A percentile compares a stretch with the other conserved stretches of the same genome.
Evolutionary conservation across 2,329 filamentous ascomycete species (phyloP).

Genomic region (Penicillium sp.): DNA sequence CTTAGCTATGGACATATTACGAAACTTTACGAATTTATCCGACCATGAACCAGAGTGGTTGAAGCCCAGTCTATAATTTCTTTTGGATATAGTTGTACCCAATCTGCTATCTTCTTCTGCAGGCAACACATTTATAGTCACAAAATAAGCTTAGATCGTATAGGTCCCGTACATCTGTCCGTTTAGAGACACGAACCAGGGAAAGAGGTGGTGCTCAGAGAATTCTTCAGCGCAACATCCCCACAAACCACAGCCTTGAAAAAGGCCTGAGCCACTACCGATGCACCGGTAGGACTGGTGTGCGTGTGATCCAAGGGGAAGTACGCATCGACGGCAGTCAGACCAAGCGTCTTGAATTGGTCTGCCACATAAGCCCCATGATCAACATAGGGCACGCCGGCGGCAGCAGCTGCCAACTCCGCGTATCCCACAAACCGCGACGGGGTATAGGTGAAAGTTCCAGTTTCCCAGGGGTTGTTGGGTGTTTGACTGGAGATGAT

Average conservation of each 20-base stretch:
- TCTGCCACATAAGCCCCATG: slow-evolving; percentile 60
- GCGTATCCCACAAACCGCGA: slow-evolving; percentile 59
- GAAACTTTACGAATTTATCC: slow-evolving; percentile 8
- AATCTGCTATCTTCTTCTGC: neutral
- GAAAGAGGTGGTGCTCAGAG: slow-evolving; percentile 33
- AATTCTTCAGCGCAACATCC: slow-evolving; percentile 43
- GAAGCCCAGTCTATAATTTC: neutral
- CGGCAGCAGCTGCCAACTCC: slow-evolving; percentile 45
- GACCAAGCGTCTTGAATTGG: slow-evolving; percentile 53
- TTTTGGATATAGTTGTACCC: too few species aligned
- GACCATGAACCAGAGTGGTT: neutral
- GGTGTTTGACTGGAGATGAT: slow-evolving; percentile 60
- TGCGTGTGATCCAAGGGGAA: slow-evolving; percentile 64
- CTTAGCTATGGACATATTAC: slow-evolving; percentile 15
- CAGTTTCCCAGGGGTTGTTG: slow-evolving; percentile 62
- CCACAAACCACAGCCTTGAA: slow-evolving; percentile 56
- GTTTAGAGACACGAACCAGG: slow-evolving; percentile 28
- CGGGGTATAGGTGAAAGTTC: slow-evolving; percentile 49
- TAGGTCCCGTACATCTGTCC: neutral
- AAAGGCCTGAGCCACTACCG: slow-evolving; percentile 57
- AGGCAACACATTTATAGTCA: neutral
- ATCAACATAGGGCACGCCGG: slow-evolving; percentile 56
- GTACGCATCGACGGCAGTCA: slow-evolving; percentile 49
- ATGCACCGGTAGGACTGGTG: slow-evolving; percentile 56
- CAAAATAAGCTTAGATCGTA: neutral